Conservation (phyloP, 2,329 filamentous ascomycete species). For the Monosporascus sp. region DNA sequence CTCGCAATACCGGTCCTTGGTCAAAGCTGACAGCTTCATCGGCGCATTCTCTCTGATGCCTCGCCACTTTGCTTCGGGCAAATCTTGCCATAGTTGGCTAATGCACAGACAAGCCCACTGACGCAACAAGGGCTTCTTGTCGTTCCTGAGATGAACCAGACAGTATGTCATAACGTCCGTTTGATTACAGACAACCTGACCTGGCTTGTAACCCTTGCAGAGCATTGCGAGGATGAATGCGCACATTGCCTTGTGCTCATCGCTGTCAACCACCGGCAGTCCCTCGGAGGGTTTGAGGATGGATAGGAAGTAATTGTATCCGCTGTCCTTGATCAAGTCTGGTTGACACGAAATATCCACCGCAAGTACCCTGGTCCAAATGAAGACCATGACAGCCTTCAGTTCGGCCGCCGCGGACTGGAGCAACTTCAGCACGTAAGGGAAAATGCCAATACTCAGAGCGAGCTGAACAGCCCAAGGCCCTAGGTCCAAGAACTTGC, state of each 20-base stretch:
- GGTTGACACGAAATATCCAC: constrained; percentile 92
- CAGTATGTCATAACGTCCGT: constrained; percentile 88
- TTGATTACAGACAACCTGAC: constrained; percentile 85
- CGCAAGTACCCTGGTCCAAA: constrained; percentile 93
- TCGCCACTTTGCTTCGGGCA: constrained; percentile 89
- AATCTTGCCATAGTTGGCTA: constrained; percentile 88
- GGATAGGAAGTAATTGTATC: constrained; percentile 92
- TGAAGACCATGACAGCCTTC: constrained; percentile 99
- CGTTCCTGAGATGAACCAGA: constrained; percentile 74
- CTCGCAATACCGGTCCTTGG: constrained; percentile 82
- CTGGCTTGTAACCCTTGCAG: constrained; percentile 89
- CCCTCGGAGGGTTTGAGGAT: constrained; percentile 81
- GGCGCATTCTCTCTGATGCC: constrained; percentile 88
- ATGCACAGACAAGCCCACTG: constrained; percentile 97
- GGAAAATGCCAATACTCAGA: constrained; percentile 96
- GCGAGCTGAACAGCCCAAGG: constrained; percentile 99
- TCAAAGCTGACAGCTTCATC: constrained; percentile 70
- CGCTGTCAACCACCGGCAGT: constrained; percentile 79
- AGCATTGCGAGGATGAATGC: constrained; percentile 97
- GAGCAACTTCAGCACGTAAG: constrained; percentile 93
- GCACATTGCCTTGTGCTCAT: constrained; percentile 98
- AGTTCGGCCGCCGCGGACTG: constrained; percentile 92
- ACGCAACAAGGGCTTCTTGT: constrained; percentile 79
- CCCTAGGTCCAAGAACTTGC: constrained; percentile 88
- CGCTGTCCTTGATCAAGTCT: constrained; percentile 92